These are phyloP conservation scores for Microstegium vimineum DNA, from an alignment of 176 grass and related monocot genomes.

Conservation along the genomic window DNA sequence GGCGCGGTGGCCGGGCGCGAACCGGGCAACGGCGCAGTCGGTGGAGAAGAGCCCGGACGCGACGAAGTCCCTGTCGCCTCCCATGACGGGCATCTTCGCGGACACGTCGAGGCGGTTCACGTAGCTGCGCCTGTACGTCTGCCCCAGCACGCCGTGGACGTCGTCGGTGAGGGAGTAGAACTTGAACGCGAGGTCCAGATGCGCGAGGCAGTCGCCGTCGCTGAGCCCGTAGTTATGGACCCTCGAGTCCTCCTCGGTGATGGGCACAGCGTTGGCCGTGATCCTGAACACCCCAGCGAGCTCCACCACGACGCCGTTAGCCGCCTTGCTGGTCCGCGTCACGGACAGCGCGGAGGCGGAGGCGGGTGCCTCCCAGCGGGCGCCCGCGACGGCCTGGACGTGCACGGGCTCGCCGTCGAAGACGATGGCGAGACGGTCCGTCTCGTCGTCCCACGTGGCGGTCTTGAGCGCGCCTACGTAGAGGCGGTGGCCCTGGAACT, in stretches of 20 bases:
- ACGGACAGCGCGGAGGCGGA: background rate
- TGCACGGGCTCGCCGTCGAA: constrained; percentile 23
- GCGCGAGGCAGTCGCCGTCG: constrained; percentile 8
- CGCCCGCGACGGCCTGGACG: background rate
- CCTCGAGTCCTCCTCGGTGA: constrained; percentile 30
- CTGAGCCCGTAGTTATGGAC: constrained; percentile 2
- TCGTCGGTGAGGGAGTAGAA: constrained; percentile 26
- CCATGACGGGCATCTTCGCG: constrained; percentile 22
- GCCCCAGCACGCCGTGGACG: constrained; percentile 38
- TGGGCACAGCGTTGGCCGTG: constrained; percentile 7
- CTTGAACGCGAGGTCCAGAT: constrained; percentile 30
- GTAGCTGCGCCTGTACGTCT: constrained; percentile 26
- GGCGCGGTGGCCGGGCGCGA: background rate
- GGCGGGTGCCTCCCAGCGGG: background rate
- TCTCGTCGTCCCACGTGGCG: constrained; percentile 13
- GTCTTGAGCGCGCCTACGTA: constrained; percentile 12
- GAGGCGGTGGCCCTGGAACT: constrained; percentile 17
- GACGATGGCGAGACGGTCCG: background rate
- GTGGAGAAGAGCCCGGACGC: constrained; percentile 4
- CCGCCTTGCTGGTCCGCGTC: constrained; percentile 22
- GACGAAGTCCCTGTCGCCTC: constrained; percentile 6
- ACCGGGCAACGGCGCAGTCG: constrained; percentile 21
- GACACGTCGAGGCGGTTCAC: constrained; percentile 31
- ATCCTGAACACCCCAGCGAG: constrained; percentile 23
- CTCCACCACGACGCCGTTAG: constrained; percentile 15